phyloP scores from a whole-genome alignment of 768 basidiomycete genomes.

The Pleurotus cornucopiae region DNA sequence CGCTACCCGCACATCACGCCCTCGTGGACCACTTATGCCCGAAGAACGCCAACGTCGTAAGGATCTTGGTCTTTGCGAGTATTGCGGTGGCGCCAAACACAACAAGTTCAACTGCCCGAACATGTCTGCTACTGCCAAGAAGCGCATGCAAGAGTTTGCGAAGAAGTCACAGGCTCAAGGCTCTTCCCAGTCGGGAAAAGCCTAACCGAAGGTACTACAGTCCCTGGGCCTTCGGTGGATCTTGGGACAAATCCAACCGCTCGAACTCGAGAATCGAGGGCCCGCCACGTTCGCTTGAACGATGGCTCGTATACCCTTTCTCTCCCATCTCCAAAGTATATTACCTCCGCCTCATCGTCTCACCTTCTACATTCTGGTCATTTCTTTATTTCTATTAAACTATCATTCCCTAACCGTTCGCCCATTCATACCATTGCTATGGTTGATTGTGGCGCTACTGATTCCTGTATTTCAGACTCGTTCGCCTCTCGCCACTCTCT shows the following conservation, averaged over 20 bases:
- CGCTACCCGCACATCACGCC: conserved; percentile 11
- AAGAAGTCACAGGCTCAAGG: conserved; percentile 10
- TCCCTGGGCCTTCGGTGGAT: conserved; percentile 25
- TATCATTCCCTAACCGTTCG: no score
- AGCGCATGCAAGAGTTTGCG: conserved; percentile 1
- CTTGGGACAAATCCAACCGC: conserved; percentile 18
- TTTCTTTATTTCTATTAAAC: no score
- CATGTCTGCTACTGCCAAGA: conserved; percentile 21
- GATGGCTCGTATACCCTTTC: conserved; percentile 7
- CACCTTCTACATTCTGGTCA: no score
- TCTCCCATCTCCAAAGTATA: no score
- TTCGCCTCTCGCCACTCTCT: no score
- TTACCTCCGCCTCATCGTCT: no score
- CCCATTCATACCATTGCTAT: no score
- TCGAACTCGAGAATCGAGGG: conserved; percentile 9
- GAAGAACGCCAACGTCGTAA: conserved; percentile 20
- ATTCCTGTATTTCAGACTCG: no score
- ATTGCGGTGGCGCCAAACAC: conserved; percentile 22
- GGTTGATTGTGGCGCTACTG: no score
- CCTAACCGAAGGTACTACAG: conserved; percentile 19
- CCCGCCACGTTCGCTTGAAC: conserved; percentile 3
- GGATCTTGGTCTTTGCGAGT: conserved; percentile 26
- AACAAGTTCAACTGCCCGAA: conserved; percentile 20
- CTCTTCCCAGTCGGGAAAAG: conserved; percentile 23
- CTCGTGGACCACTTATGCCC: conserved; percentile 21